Conservation (phyloP, 306 rosid genomes). For the Vicia sativa region DNA sequence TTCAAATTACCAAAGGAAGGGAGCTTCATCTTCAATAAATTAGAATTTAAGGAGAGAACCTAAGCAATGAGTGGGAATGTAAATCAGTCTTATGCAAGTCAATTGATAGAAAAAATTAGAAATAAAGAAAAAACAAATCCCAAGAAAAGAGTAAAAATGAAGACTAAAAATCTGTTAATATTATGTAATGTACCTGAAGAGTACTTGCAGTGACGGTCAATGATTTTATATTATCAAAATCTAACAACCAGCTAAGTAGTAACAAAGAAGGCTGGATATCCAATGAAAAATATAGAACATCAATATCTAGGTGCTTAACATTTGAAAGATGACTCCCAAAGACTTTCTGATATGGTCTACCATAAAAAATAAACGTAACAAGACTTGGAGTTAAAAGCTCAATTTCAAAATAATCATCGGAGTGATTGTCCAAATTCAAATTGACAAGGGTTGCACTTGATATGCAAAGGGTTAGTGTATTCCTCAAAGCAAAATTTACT, state of each 20-base stretch:
- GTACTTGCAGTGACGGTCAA: not conserved
- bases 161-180: no score
- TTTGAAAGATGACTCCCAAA: not conserved
- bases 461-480: not conserved
- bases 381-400: not conserved
- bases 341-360: not conserved
- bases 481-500: not conserved
- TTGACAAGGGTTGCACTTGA: conserved; percentile 3
- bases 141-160: no score
- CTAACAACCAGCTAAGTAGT: not conserved
- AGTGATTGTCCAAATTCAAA: not conserved
- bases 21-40: not conserved
- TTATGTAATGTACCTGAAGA: not conserved
- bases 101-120: not conserved
- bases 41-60: not conserved
- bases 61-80: not conserved
- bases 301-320: not conserved
- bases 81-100: not conserved
- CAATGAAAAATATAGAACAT: not conserved
- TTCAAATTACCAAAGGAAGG: not conserved
- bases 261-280: not conserved
- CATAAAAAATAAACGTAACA: not conserved
- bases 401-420: not conserved
- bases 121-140: not conserved
- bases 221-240: not conserved